Evolutionary conservation across 2,329 filamentous ascomycete species (phyloP), one percentile per base, ranked within the genome.

Genomic region (Teratosphaeria pseudoeucalypti): DNA sequence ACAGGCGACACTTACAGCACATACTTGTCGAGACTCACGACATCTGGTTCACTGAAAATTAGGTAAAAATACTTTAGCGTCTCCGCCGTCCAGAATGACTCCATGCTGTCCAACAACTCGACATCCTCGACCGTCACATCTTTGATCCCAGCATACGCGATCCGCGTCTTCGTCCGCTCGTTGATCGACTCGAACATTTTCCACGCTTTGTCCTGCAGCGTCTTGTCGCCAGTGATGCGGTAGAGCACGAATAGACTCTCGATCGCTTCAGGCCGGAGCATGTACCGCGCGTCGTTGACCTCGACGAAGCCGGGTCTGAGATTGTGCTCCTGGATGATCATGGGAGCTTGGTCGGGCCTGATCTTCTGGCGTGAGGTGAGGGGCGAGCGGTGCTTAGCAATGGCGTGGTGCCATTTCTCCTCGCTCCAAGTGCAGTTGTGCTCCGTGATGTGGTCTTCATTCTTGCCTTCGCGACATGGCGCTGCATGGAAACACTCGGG

Each of bases 211-310:
- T 77, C 76, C 56, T 76, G 73, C 61, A 76, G 73, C 59, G 65
- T 71, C 57, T 74, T 74, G 61, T 83, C 78, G 10, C 82, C 82
- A 0, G 82, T 85, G 54, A 83, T 79, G 26, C 82, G 78, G 64
- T 84, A 84, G 69, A 85, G 73, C 63, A 84, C 75, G 68, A 85
- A 85, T 2, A 85, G 76, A 19, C 78, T 81, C 66, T 85, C 82
- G 54, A 85, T 82, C 2, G 82, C 81, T 68, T 85, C 82, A 0
- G 82, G 78, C 11, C 78, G 70, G 6, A 81, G 72, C 26, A 78
- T 73, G 58, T 81, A 80, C 10, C 76, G 69, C 12, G 72, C 63
- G 58, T 81, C 78, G 12, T 68, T 66, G 49, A 80, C 73, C 1
- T 70, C 62, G 0, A 74, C 72, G 61, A 80, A 79, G 4, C 78